phyloP scores from a whole-genome alignment of 2,329 filamentous ascomycete genomes.

The Diaporthe nobilis region DNA sequence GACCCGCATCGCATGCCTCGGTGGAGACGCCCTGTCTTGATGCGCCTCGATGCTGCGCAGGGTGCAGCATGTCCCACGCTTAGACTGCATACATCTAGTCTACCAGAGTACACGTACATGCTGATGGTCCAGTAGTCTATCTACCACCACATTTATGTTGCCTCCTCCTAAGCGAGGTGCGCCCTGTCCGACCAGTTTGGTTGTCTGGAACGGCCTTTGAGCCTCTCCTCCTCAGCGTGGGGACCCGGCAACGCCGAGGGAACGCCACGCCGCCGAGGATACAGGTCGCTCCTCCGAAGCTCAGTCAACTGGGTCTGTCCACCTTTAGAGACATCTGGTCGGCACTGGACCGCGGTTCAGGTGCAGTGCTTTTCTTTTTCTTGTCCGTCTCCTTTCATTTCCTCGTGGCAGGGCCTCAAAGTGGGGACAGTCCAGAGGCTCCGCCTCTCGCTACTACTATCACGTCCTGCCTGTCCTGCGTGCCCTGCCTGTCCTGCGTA shows the following conservation, averaged over 20 bases:
- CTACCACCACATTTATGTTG: background rate
- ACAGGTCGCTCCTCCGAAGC: background rate
- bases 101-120: background rate
- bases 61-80: conserved; percentile 10
- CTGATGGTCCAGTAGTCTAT: conserved; percentile 10
- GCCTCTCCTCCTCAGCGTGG: conserved; percentile 12
- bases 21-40: conserved; percentile 8
- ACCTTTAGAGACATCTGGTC: background rate
- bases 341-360: background rate
- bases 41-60: background rate
- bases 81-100: conserved; percentile 13
- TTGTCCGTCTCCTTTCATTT: conserved; percentile 8
- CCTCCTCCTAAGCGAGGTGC: conserved; percentile 4
- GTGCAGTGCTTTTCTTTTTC: background rate
- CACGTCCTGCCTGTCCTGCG: background rate
- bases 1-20: background rate
- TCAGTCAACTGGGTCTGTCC: background rate
- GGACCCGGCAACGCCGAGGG: conserved; percentile 21
- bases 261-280: background rate
- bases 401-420: conserved; percentile 14
- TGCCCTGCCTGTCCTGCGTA: background rate
- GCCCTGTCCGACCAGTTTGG: background rate
- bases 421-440: conserved; percentile 10
- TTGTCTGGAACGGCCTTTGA: conserved; percentile 29
- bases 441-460: background rate